Base-by-base conservation (phyloP, 2,329 filamentous ascomycete genomes). In the Paecilomyces niveus region DNA sequence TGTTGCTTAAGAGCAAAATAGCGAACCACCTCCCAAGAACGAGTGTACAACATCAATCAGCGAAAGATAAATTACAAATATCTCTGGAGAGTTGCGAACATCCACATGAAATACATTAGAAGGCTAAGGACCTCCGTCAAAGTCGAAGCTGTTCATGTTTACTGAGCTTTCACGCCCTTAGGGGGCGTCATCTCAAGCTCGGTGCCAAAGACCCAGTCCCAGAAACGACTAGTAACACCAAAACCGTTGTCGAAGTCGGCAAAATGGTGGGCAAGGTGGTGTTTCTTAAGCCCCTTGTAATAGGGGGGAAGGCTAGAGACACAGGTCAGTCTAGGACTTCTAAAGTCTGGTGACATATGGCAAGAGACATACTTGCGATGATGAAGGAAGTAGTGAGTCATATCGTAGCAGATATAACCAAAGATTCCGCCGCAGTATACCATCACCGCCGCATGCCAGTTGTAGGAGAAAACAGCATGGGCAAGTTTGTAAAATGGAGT, bases 321-420 rank as follows among this genome's bases (percentile, higher is more conserved):
- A 66, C 62, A 50, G 50, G 57, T 60, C 51, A 60, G 52, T 51
- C 32, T 45, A 15, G 55, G 39, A 3, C 15, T 18, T 18, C 1
- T 24, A 13, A 51, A 21, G n/a, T 29, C 57, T 7, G 24, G 24
- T 21, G 18, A 26, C 54, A 59, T 49, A 31, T 21, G n/a, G 26
- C 57, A 45, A 45, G 51, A 9, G 31, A 81, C 83, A 74, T 72
- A 86, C 83, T 91, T 95, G 77, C 89, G 85, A 79, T 99, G 94
- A 75, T 99, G 94, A 45, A 99, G 83, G 83, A 99, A 99, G 81
- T 97, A 99, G 75, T 99, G 94, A 1, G 94, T 99, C 79, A 97
- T 70, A 74, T 99, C 94, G 78, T 99, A 99, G 81, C 89, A 92
- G 62, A 97, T 83, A 73, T 99, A 99, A 58, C 94, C 94, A 67